Conservation (phyloP, 2,329 filamentous ascomycete species). For the Xylaria sp. region DNA sequence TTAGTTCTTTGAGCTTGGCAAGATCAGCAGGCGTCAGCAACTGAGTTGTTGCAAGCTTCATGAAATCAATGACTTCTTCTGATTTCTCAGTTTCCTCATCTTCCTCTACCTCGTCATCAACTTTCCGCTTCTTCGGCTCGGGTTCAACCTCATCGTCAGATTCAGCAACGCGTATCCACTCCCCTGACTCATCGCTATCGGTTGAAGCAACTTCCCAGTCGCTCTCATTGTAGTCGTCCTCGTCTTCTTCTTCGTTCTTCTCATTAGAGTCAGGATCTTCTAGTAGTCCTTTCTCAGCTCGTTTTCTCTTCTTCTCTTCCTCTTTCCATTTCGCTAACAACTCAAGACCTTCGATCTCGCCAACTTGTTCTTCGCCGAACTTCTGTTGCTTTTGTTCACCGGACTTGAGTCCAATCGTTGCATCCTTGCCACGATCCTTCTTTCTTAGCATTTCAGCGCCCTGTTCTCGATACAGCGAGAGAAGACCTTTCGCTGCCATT, state of each 20-base stretch:
- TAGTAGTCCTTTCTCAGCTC: conserved; percentile 73
- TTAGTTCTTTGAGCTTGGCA: conserved; percentile 92
- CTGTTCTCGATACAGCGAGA: conserved; percentile 91
- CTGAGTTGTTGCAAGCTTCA: conserved; percentile 87
- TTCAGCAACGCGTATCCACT: conserved; percentile 94
- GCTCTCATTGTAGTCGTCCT: conserved; percentile 65
- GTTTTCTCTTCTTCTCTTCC: conserved; percentile 81
- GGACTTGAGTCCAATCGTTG: conserved; percentile 80
- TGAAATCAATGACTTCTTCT: conserved; percentile 61
- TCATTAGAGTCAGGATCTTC: conserved; percentile 71
- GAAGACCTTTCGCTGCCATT: conserved; percentile 94
- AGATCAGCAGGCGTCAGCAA: conserved; percentile 96
- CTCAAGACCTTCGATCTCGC: conserved; percentile 91
- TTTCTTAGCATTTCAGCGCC: conserved; percentile 89
- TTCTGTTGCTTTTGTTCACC: conserved; percentile 80
- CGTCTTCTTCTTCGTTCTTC: conserved; percentile 69
- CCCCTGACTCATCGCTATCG: conserved; percentile 77
- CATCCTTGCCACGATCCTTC: conserved; percentile 90
- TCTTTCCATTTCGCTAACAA: conserved; percentile 93
- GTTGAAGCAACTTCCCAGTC: conserved; percentile 72
- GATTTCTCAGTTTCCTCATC: conserved; percentile 57
- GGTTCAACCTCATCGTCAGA: conserved; percentile 82
- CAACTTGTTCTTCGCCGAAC: conserved; percentile 83
- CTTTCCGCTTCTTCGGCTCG: conserved; percentile 72
- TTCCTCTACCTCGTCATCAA: conserved; percentile 52